Evolutionary conservation across 352 stramenopile genomes (phyloP).

Genomic region (Pythium scleroteichum): DNA sequence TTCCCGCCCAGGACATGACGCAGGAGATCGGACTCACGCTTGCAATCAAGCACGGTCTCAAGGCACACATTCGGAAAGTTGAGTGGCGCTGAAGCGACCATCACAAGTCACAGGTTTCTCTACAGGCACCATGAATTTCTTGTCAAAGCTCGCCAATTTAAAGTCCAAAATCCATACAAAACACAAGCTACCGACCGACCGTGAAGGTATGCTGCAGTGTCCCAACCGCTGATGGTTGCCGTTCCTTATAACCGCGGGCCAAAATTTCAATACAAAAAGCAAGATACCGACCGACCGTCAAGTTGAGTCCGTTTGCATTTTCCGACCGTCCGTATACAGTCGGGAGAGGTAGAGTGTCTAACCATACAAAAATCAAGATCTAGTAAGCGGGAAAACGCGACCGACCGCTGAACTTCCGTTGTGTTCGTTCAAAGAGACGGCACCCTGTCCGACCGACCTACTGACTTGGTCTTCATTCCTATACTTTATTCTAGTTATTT

Average conservation of each 20-base stretch:
- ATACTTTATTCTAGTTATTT: conserved; percentile 13
- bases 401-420: conserved; percentile 26
- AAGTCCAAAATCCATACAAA: too few relatives aligned
- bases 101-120: neutral
- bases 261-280: conserved; percentile 8
- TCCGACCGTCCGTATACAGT: conserved; percentile 14
- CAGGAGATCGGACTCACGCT: conserved; percentile 55
- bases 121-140: too few relatives aligned
- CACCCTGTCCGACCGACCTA: conserved; percentile 14
- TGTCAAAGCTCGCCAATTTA: too few relatives aligned
- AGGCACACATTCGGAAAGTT: conserved; percentile 9
- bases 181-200: too few relatives aligned
- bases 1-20: conserved; percentile 37
- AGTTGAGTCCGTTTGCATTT: neutral
- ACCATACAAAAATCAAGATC: conserved; percentile 10
- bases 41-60: conserved; percentile 41
- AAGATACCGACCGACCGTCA: conserved; percentile 19
- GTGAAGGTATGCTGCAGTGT: neutral
- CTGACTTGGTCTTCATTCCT: neutral
- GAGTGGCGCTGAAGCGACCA: neutral
- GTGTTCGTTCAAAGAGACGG: conserved; percentile 24
- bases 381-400: conserved; percentile 3
- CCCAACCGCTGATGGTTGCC: conserved; percentile 10
- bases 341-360: neutral
- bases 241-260: neutral